Conservation (phyloP, 164 flowering plant genomes). For the Berberis vulgaris region DNA sequence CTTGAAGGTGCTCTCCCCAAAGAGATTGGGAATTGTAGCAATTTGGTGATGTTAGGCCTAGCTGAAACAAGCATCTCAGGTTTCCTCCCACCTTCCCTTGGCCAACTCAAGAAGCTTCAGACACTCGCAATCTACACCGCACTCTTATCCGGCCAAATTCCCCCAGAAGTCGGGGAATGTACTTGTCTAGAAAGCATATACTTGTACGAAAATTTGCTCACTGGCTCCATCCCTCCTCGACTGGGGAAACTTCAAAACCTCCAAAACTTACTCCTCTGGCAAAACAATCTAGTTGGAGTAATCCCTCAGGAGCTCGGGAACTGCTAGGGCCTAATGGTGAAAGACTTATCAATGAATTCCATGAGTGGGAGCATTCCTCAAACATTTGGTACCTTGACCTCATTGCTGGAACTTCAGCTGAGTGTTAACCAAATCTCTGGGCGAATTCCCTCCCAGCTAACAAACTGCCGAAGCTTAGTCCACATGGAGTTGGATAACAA, state of each 20-base stretch:
- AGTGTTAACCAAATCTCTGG: conserved; percentile 69
- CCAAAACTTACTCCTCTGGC: conserved; percentile 53
- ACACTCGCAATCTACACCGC: conserved; percentile 74
- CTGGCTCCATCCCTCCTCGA: conserved; percentile 51
- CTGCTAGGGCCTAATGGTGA: conserved; percentile 31
- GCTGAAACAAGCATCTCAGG: conserved; percentile 83
- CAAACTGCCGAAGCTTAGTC: conserved; percentile 39
- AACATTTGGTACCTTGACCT: conserved; percentile 41
- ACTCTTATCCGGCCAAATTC: conserved; percentile 64
- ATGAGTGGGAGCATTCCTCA: conserved; percentile 53
- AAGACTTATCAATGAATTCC: conserved; percentile 67
- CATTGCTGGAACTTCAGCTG: conserved; percentile 54
- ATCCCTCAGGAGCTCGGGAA: conserved; percentile 65
- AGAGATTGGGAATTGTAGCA: conserved; percentile 67
- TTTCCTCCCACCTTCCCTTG: conserved; percentile 45
- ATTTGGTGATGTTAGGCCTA: conserved; percentile 50
- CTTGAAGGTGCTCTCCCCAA: conserved; percentile 54
- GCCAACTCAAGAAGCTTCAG: conserved; percentile 53
- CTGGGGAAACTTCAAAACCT: conserved; percentile 49
- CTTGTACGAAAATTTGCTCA: conserved; percentile 56
- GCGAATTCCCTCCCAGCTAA: conserved; percentile 40
- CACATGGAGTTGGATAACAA: conserved; percentile 84
- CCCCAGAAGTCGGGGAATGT: conserved; percentile 70
- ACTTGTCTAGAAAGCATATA: conserved; percentile 46
- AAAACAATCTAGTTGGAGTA: conserved; percentile 55